phyloP scores from a whole-genome alignment of 1,284 basidiomycete genomes.

The Retiboletus fuscus region DNA sequence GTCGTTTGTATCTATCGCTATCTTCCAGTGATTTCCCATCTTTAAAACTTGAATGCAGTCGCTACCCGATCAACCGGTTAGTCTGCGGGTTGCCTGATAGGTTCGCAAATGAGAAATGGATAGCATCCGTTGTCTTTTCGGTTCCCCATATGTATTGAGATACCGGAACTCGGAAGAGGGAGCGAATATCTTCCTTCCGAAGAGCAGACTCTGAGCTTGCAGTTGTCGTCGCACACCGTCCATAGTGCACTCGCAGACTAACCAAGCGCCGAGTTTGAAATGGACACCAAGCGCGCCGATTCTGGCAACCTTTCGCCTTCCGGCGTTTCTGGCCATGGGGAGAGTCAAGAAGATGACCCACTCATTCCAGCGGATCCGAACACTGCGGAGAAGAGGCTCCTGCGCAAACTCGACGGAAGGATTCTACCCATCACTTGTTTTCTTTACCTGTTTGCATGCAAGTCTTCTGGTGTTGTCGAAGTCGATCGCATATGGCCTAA shows the following conservation, averaged over 20 bases:
- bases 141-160: slow-evolving; percentile 2
- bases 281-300: slow-evolving; percentile 38
- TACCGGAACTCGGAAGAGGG: slow-evolving; percentile 18
- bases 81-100: too few relatives aligned
- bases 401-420: slow-evolving; percentile 73
- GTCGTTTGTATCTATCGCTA: too few relatives aligned
- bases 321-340: slow-evolving; percentile 19
- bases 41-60: too few relatives aligned
- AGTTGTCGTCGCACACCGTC: not conserved
- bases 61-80: too few relatives aligned
- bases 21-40: too few relatives aligned
- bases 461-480: slow-evolving; percentile 43
- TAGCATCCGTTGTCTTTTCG: slow-evolving; percentile 1
- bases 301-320: slow-evolving; percentile 15
- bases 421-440: slow-evolving; percentile 79
- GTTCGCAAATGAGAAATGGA: too few relatives aligned
- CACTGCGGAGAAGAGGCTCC: slow-evolving; percentile 65
- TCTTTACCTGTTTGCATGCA: slow-evolving; percentile 81
- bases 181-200: too few relatives aligned
- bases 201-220: not conserved
- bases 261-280: slow-evolving; percentile 14
- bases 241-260: not conserved
- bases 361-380: slow-evolving; percentile 40
- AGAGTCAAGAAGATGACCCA: slow-evolving; percentile 35
- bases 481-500: not conserved